Evolutionary conservation across 2,329 filamentous ascomycete species (phyloP).

Genomic region (Colletotrichum incanum): DNA sequence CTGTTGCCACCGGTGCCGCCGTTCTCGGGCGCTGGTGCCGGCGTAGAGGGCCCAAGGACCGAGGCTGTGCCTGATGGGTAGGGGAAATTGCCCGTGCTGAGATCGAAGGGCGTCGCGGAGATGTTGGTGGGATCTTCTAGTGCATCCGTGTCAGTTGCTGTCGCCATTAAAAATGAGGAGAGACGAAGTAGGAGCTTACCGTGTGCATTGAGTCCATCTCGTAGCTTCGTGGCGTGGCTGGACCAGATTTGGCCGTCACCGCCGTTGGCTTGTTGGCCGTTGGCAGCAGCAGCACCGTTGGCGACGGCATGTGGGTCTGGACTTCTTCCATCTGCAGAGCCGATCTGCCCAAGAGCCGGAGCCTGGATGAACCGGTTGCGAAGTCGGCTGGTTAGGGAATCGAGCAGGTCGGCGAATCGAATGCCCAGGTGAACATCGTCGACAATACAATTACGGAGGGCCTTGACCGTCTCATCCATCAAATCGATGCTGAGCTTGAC

Average conservation of each 20-base stretch:
- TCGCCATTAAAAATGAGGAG: neutral
- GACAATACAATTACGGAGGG: constrained; percentile 83
- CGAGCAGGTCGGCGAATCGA: constrained; percentile 86
- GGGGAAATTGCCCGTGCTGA: constrained; percentile 69
- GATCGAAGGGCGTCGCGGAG: constrained; percentile 75
- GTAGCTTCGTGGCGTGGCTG: constrained; percentile 57
- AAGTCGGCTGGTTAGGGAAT: constrained; percentile 82
- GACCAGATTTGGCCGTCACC: constrained; percentile 45
- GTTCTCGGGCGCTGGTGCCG: constrained; percentile 58
- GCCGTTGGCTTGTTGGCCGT: constrained; percentile 29
- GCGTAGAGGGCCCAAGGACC: constrained; percentile 65
- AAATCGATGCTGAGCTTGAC: constrained; percentile 82
- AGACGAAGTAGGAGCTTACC: constrained; percentile 47
- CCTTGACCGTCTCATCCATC: constrained; percentile 82
- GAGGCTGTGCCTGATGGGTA: constrained; percentile 65
- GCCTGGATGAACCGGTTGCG: constrained; percentile 82
- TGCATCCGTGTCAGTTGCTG: constrained; percentile 41
- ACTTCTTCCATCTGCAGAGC: constrained; percentile 59
- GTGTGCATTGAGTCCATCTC: constrained; percentile 58
- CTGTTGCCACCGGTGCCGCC: constrained; percentile 41
- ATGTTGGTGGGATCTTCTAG: constrained; percentile 59
- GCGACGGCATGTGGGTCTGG: constrained; percentile 52
- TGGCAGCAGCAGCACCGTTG: constrained; percentile 39
- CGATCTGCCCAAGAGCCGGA: constrained; percentile 61
- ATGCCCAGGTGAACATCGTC: constrained; percentile 91